These are phyloP conservation scores for Seminavis robusta DNA, from an alignment of 108 stramenopile species.

Conservation along the genomic window DNA sequence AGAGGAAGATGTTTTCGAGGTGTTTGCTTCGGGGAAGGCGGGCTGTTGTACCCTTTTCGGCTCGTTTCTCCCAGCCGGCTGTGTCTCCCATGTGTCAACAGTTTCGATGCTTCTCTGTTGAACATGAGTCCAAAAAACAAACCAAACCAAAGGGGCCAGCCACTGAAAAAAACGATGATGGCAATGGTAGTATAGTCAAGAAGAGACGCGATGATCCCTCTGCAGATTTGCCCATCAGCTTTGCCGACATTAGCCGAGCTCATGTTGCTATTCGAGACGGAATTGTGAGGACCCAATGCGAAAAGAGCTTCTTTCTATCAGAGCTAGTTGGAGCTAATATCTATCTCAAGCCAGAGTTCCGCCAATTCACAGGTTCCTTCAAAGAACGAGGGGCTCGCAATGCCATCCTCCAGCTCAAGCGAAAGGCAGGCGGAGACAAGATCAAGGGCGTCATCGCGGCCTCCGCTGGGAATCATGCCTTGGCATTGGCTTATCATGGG, in stretches of 20 bases:
- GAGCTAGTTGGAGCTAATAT: constrained; percentile 81
- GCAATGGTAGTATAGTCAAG: too few species aligned
- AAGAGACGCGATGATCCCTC: too few species aligned
- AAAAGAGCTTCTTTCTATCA: constrained; percentile 65
- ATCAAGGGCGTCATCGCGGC: constrained; percentile 90
- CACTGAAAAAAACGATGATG: too few species aligned
- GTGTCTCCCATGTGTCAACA: too few species aligned
- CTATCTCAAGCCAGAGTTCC: constrained; percentile 81
- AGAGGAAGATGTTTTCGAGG: too few species aligned
- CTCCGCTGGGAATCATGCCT: constrained; percentile 88
- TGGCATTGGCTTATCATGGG: constrained; percentile 94
- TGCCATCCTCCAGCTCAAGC: constrained; percentile 74
- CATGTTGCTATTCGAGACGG: constrained; percentile 75
- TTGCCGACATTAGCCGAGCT: constrained; percentile 78
- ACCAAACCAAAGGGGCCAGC: too few species aligned
- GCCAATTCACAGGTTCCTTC: constrained; percentile 94
- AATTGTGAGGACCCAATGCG: constrained; percentile 60
- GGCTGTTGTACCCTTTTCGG: too few species aligned
- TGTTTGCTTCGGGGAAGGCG: too few species aligned
- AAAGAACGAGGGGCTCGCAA: constrained; percentile 97
- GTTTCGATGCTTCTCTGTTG: too few species aligned
- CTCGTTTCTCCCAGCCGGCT: too few species aligned
- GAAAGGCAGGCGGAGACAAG: constrained; percentile 27
- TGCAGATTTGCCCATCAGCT: constrained; percentile 73
- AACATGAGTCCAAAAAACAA: too few species aligned